phyloP scores from a whole-genome alignment of 495 filamentous ascomycete species.

The Tetracladium setigerum region DNA sequence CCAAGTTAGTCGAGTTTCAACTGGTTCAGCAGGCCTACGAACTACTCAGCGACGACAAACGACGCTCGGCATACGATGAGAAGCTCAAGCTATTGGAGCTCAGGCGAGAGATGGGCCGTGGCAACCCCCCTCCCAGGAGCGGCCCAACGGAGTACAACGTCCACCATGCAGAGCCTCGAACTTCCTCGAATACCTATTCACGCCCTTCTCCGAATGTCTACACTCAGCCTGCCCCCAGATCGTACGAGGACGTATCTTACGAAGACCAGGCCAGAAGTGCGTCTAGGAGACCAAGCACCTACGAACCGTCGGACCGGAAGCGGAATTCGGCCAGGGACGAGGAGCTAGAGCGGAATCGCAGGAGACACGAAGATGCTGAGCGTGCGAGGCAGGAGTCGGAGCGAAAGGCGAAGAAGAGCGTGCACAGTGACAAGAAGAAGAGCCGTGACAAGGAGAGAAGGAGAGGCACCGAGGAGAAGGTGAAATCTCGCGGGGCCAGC shows the following conservation, averaged over 20 bases:
- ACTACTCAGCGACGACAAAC: slow-evolving; percentile 70
- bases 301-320: slow-evolving; percentile 19
- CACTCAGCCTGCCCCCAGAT: slow-evolving; percentile 16
- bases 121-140: slow-evolving; percentile 18
- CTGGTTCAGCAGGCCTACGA: slow-evolving; percentile 92
- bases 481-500: slow-evolving; percentile 12
- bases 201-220: slow-evolving; percentile 8
- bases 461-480: slow-evolving; percentile 40
- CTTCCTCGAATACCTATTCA: slow-evolving; percentile 4
- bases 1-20: slow-evolving; percentile 82
- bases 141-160: slow-evolving; percentile 21
- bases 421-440: slow-evolving; percentile 29
- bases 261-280: slow-evolving; percentile 27
- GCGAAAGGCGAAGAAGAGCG: slow-evolving; percentile 27
- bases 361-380: slow-evolving; percentile 26
- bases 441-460: slow-evolving; percentile 43
- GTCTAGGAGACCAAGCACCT: slow-evolving; percentile 37
- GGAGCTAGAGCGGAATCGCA: slow-evolving; percentile 21
- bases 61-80: slow-evolving; percentile 69
- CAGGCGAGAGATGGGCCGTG: slow-evolving; percentile 31
- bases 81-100: slow-evolving; percentile 56
- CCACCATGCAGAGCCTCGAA: slow-evolving; percentile 18
- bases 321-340: slow-evolving; percentile 13
- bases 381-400: slow-evolving; percentile 20
- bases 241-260: slow-evolving; percentile 34